Evolutionary conservation across 2,329 filamentous ascomycete genomes (phyloP).

Genomic region (Ceratocystis cubensis): DNA sequence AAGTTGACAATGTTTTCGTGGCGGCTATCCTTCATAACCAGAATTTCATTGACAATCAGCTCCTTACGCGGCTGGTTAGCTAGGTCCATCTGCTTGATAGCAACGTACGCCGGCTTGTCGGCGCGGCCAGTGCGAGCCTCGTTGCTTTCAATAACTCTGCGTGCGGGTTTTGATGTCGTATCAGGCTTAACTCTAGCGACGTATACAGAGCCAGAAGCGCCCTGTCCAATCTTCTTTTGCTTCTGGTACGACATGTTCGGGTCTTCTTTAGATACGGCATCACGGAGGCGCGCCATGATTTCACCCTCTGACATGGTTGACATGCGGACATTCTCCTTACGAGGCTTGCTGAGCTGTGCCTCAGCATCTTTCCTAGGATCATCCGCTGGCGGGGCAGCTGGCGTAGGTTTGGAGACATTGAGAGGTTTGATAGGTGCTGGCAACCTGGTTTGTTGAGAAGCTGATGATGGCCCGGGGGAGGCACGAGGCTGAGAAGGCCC

Average conservation of each 20-base stretch:
- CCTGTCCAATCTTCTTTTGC: slow-evolving; percentile 98
- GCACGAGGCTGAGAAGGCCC: slow-evolving; percentile 33
- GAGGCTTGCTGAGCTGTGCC: slow-evolving; percentile 73
- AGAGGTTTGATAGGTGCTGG: slow-evolving; percentile 63
- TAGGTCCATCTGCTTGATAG: slow-evolving; percentile 99
- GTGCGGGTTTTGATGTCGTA: slow-evolving; percentile 67
- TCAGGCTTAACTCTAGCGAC: slow-evolving; percentile 89
- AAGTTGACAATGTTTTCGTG: slow-evolving; percentile 99
- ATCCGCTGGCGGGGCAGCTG: slow-evolving; percentile 42
- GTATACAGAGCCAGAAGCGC: slow-evolving; percentile 94
- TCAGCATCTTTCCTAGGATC: slow-evolving; percentile 72
- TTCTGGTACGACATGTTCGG: slow-evolving; percentile 94
- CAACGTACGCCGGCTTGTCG: slow-evolving; percentile 56
- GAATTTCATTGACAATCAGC: slow-evolving; percentile 97
- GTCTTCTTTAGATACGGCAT: slow-evolving; percentile 90
- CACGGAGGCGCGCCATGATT: slow-evolving; percentile 90
- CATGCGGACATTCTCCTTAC: slow-evolving; percentile 91
- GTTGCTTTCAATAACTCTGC: slow-evolving; percentile 64
- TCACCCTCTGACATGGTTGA: slow-evolving; percentile 95
- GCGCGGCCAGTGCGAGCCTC: slow-evolving; percentile 42
- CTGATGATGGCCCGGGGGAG: slow-evolving; percentile 22
- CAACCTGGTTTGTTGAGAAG: slow-evolving; percentile 37
- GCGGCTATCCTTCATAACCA: slow-evolving; percentile 99
- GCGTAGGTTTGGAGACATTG: slow-evolving; percentile 57
- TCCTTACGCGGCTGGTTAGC: slow-evolving; percentile 95